Base-by-base conservation (phyloP, 139 green algal species). In the Ettlia oleoabundans region DNA sequence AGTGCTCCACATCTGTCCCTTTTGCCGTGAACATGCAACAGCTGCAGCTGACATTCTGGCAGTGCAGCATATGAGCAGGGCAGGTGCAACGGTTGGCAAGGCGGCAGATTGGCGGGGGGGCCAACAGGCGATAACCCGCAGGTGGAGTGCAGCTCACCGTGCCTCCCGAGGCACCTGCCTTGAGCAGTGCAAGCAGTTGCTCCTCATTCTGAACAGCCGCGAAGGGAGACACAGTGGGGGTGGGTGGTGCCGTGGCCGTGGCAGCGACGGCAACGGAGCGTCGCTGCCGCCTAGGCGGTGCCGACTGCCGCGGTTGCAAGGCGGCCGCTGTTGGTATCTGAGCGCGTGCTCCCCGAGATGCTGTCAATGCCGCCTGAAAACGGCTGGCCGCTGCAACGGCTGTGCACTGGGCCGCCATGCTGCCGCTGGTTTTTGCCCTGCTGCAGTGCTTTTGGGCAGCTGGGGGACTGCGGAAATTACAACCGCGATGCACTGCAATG, bases 151-250 rank as follows among this genome's bases (percentile, higher is more conserved):
- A 19, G 21, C 53, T 21, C 55, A 91, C 69, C 47, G 91, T 87
- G 15, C 88, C 87, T 10, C 77, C 84, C 2, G 78, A 76, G 32
- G 90, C 87, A 33, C 88, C 82, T 15, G 84, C 70, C 30, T 90
- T 83, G 42, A 96, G 83, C 24, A 93, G 79, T 0, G 55, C 85
- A 32, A 93, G 85, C 62, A 96, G 96, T 72, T 95, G 78, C 61
- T 87, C 89, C 76, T 94, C 83, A 40, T 19, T 86, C 47, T 89
- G 51, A 5, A 93, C 82, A 33, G 76, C 41, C 1, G 78, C 72
- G 74, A 93, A 93, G n/a, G 84, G 78, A 2, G 84, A 68, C 35
- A 3, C 53, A 28, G 73, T 33, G 9, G 73, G 35, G 9, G 47
- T 58, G 47, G 47, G 47, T 15, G 37, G 53, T 15, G 75, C 55